phyloP scores from a whole-genome alignment of 2,329 filamentous ascomycete species.

The Cercospora canescens region DNA sequence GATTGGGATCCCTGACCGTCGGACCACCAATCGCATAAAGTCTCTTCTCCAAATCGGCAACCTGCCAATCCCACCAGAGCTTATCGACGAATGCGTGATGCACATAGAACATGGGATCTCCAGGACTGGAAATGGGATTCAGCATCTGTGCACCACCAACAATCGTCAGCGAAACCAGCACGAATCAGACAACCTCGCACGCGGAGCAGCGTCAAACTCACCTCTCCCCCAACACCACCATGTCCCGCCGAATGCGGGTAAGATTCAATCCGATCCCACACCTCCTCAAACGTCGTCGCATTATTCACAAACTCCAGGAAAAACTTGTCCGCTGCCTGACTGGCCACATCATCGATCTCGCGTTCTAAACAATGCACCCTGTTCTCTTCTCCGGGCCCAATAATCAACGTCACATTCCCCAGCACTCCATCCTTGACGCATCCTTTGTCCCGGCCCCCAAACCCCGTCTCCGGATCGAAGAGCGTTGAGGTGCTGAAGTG shows the following conservation, averaged over 20 bases:
- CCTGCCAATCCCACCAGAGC: conserved; percentile 19
- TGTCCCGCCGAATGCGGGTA: conserved; percentile 7
- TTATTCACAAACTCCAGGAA: neutral
- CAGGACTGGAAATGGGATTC: conserved; percentile 9
- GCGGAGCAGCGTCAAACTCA: no score
- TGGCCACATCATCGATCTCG: neutral
- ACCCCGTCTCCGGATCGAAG: neutral
- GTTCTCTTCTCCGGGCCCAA: neutral
- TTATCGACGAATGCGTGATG: conserved; percentile 18
- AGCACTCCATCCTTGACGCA: neutral
- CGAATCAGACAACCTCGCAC: no score
- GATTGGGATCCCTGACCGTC: neutral
- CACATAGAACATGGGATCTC: conserved; percentile 17
- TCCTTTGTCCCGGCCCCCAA: neutral
- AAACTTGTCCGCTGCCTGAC: neutral
- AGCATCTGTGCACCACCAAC: neutral
- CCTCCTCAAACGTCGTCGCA: neutral
- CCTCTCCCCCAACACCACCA: conserved; percentile 1
- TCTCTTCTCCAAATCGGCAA: conserved; percentile 1
- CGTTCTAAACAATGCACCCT: neutral
- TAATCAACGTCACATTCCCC: neutral
- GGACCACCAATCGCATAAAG: neutral
- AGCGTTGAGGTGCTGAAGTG: neutral
- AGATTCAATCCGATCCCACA: neutral
- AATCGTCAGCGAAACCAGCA: neutral